phyloP scores from a whole-genome alignment of 805 yeast genomes.

The Barnettozyma wickerhamii region DNA sequence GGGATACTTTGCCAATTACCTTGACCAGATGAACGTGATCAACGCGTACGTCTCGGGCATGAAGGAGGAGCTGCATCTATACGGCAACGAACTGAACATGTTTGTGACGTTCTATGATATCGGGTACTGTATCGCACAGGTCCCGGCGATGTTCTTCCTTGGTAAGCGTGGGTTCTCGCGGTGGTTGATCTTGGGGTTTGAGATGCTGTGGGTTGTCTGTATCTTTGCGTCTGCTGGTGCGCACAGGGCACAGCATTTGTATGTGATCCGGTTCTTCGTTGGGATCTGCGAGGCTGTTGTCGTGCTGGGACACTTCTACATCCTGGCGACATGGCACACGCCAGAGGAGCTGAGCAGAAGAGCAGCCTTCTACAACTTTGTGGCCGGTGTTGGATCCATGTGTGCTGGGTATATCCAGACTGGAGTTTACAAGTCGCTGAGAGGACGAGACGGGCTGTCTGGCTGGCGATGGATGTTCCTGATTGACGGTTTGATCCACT shows the following conservation, averaged over 20 bases:
- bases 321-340: not conserved
- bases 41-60: conserved; percentile 33
- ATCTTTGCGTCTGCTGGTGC: conserved; percentile 1
- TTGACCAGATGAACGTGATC: not conserved
- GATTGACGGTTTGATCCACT: conserved; percentile 10
- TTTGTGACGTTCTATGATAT: conserved; percentile 48
- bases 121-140: not conserved
- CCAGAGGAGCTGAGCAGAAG: conserved; percentile 49
- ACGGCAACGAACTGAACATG: conserved; percentile 56
- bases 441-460: conserved; percentile 3
- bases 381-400: conserved; percentile 25
- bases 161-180: not conserved
- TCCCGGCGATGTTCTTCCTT: not conserved
- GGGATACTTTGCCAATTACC: conserved; percentile 16
- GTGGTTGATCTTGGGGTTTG: conserved; percentile 25
- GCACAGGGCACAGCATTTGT: not conserved
- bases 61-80: conserved; percentile 48
- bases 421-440: conserved; percentile 4
- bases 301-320: conserved; percentile 54
- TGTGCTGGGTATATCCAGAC: conserved; percentile 28
- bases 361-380: conserved; percentile 38
- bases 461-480: conserved; percentile 12
- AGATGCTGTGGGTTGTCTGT: not conserved
- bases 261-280: conserved; percentile 51
- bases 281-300: conserved; percentile 53